Percentiles rank a stretch among this genome's conserved stretches.
Conservation (phyloP, 177 flowering plant genomes). For the Telopea speciosissima region DNA sequence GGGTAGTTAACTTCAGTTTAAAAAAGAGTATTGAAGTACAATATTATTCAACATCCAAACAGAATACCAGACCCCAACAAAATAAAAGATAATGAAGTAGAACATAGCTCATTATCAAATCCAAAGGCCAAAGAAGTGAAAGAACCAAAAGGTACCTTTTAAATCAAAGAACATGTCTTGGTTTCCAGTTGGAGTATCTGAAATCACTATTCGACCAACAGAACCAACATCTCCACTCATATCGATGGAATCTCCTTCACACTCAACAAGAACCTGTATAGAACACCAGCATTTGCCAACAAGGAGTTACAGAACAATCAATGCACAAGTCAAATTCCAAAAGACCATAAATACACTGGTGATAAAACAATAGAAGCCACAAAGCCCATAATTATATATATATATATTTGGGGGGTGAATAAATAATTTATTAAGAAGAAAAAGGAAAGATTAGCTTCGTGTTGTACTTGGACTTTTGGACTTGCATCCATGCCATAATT, state of each 20-base stretch:
- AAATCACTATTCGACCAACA: conserved; percentile 75
- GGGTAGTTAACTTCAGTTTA: not conserved
- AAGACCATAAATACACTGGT: not conserved
- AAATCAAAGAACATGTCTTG: conserved; percentile 75
- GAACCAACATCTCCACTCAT: conserved; percentile 96
- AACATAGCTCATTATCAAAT: not conserved
- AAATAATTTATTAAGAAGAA: no score
- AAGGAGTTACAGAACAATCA: not conserved
- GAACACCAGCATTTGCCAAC: not conserved
- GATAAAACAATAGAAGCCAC: not conserved
- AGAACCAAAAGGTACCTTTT: conserved; percentile 44
- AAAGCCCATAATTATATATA: not conserved
- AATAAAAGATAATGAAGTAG: no score
- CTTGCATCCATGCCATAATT: not conserved
- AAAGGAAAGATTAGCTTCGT: no score
- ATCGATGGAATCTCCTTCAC: conserved; percentile 94
- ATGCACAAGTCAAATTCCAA: not conserved
- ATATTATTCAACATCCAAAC: no score
- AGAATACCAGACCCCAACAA: no score
- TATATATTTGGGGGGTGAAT: not conserved
- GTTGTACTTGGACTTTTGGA: not conserved
- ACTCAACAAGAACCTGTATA: conserved; percentile 89
- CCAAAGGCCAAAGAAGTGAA: not conserved
- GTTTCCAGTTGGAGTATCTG: conserved; percentile 45
- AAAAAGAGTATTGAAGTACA: no score